Base-by-base conservation (phyloP, 345 rosid species). In the Rhodamnia argentea region DNA sequence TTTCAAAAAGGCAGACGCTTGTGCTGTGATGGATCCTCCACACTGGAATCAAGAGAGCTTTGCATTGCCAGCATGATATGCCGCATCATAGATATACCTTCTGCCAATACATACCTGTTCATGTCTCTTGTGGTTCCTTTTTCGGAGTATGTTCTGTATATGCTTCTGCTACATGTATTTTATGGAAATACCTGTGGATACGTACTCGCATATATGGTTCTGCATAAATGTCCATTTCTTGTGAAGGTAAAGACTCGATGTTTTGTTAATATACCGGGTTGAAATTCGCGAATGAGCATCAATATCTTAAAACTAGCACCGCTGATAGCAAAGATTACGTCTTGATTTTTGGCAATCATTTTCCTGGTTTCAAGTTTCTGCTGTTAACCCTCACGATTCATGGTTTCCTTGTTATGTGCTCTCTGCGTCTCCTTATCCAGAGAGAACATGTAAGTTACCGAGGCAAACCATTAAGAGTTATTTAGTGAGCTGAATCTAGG, bases 1-100 rank as follows among this genome's bases (percentile, higher is more conserved):
- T 88, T 97, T 93, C 64, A 94, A 96, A 91, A 97, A 97, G 89
- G 88, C 95, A 56, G 99, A 97, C 86, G 91, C 96, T 16, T 97
- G 99, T 86, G 60, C 87, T 5, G 98, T 97, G 89, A 87, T 96
- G 92, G 99, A 97, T 93, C 90, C 92, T 29, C 96, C 97, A 13
- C 94, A 93, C 40, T 97, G 99, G 99, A 88, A 26, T 24, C 92
- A 96, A 83, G 86, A 86, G 47, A 97, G 99, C 88, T 97, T 94
- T 82, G 98, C 98, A 10, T 86, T 97, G 88, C 98, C 96, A 78
- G 98, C 98, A 22, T 88, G 57, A 51, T 54, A 24, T 52, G 84
- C 27, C 32, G 23, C 24, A 15, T 82, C 32, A 2, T 15, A 52
- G 32, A 82, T 27, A 44, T 82, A 32, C 84, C 56, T 82, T 53